Conservation (phyloP, 805 yeast genomes). For the Starmera quercuum region DNA sequence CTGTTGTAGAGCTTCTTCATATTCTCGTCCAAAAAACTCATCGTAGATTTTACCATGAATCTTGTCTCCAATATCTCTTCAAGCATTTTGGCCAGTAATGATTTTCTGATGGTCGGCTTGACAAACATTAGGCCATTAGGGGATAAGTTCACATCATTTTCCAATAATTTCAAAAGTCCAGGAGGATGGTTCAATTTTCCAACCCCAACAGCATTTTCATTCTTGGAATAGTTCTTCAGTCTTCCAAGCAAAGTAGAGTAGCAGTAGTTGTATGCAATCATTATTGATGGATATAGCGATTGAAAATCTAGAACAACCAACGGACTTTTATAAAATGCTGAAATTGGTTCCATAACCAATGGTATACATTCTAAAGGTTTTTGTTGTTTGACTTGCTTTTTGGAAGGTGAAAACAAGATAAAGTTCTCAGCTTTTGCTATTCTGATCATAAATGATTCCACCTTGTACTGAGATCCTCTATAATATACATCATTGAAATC, state of each 20-base stretch:
- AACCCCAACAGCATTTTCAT: slow-evolving; percentile 44
- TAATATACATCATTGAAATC: slow-evolving; percentile 84
- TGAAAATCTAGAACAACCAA: slow-evolving; percentile 88
- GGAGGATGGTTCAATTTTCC: slow-evolving; percentile 39
- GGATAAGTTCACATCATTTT: slow-evolving; percentile 54
- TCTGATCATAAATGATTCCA: slow-evolving; percentile 75
- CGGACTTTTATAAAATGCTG: slow-evolving; percentile 82
- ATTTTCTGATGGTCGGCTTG: slow-evolving; percentile 55
- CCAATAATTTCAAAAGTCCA: slow-evolving; percentile 47
- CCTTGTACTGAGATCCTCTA: slow-evolving; percentile 91
- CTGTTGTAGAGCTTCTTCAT: slow-evolving; percentile 55
- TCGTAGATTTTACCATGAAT: slow-evolving; percentile 68
- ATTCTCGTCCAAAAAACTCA: slow-evolving; percentile 46
- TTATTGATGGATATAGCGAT: slow-evolving; percentile 85
- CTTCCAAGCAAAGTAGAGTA: slow-evolving; percentile 67
- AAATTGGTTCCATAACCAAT: slow-evolving; percentile 84
- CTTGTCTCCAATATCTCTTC: slow-evolving; percentile 76
- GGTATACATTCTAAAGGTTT: slow-evolving; percentile 85
- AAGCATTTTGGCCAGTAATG: slow-evolving; percentile 77
- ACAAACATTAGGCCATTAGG: slow-evolving; percentile 87
- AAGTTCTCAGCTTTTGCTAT: slow-evolving; percentile 71
- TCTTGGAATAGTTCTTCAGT: slow-evolving; percentile 40
- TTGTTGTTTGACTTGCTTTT: slow-evolving; percentile 74
- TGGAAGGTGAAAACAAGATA: slow-evolving; percentile 70
- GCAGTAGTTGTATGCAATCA: slow-evolving; percentile 88